Percentiles rank a stretch among this genome's conserved stretches.
Conservation (phyloP, 2,329 filamentous ascomycete genomes). For the Alternaria viburni region DNA sequence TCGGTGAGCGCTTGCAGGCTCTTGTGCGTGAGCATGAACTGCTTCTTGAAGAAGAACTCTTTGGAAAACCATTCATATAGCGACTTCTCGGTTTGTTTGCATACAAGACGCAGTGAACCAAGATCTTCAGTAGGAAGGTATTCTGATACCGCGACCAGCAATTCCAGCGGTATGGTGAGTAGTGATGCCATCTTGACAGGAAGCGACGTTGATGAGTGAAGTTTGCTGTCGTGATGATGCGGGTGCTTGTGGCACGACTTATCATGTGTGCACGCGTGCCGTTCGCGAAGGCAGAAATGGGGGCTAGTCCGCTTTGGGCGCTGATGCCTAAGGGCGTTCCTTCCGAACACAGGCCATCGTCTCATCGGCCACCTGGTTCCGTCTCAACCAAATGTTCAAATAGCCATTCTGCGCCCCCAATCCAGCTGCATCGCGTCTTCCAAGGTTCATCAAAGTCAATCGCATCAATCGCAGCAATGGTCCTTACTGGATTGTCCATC, state of each 20-base stretch:
- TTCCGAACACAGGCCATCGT: slow-evolving; percentile 6
- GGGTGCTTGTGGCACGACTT: neutral
- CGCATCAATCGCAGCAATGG: slow-evolving; percentile 17
- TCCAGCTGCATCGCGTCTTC: neutral
- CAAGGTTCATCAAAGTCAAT: neutral
- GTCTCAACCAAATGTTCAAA: slow-evolving; percentile 16
- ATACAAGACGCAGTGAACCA: slow-evolving; percentile 60
- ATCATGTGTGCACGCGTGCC: slow-evolving; percentile 21
- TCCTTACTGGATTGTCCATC: slow-evolving; percentile 60
- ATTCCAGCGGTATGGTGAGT: slow-evolving; percentile 60
- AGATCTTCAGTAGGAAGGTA: slow-evolving; percentile 64
- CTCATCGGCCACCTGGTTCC: slow-evolving; percentile 3
- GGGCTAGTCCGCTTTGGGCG: slow-evolving; percentile 8
- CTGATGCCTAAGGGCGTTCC: slow-evolving; percentile 19
- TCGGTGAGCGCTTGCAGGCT: slow-evolving; percentile 62
- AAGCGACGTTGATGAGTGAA: neutral
- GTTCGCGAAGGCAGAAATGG: slow-evolving; percentile 23
- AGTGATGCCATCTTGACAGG: slow-evolving; percentile 28
- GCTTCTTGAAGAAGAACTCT: slow-evolving; percentile 70
- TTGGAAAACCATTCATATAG: slow-evolving; percentile 63
- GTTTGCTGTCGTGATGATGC: neutral
- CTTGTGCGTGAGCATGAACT: slow-evolving; percentile 67
- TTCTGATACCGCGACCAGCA: slow-evolving; percentile 61
- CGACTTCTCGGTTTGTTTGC: slow-evolving; percentile 60
- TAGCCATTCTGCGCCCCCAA: slow-evolving; percentile 2